Evolutionary conservation across 2,329 filamentous ascomycete genomes (phyloP).

Genomic region (Hypoxylon sp.): DNA sequence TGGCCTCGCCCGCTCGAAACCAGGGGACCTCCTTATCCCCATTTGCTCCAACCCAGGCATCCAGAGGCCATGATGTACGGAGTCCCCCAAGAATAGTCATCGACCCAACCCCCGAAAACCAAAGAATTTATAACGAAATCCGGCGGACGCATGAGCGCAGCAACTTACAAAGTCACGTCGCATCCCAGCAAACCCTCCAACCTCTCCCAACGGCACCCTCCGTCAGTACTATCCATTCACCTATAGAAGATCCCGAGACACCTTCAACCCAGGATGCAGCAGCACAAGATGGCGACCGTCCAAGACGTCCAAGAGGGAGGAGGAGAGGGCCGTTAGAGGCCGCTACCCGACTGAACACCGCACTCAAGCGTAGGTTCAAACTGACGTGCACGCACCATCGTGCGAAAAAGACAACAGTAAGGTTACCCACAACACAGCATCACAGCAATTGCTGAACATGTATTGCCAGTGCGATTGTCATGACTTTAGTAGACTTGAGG

Average conservation of each 20-base stretch:
- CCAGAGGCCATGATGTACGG: constrained; percentile 23
- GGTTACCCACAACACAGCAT: constrained; percentile 4
- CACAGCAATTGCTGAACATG: constrained; percentile 22
- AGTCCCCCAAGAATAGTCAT: constrained; percentile 35
- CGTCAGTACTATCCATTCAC: constrained; percentile 39
- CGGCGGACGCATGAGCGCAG: constrained; percentile 38
- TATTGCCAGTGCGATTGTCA: constrained; percentile 44
- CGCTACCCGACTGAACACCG: constrained; percentile 40
- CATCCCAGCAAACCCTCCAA: constrained; percentile 36
- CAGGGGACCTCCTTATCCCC: constrained; percentile 17
- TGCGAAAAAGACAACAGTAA: constrained; percentile 42
- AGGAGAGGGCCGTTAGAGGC: constrained; percentile 41
- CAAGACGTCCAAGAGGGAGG: constrained; percentile 41
- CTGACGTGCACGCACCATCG: constrained; percentile 42
- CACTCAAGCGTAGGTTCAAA: constrained; percentile 44
- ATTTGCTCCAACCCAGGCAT: constrained; percentile 6
- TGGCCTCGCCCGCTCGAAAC: constrained; percentile 32
- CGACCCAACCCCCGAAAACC: constrained; percentile 39
- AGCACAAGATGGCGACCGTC: constrained; percentile 14
- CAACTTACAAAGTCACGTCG: constrained; percentile 36
- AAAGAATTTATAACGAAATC: constrained; percentile 43
- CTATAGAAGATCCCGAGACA: constrained; percentile 28
- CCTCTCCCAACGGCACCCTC: constrained; percentile 32
- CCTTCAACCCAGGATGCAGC: constrained; percentile 25
- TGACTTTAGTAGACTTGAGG: constrained; percentile 44